Evolutionary conservation across 2,329 filamentous ascomycete genomes (phyloP), one percentile per base, ranked within the genome.

Genomic region (Colletotrichum cordylinicola): DNA sequence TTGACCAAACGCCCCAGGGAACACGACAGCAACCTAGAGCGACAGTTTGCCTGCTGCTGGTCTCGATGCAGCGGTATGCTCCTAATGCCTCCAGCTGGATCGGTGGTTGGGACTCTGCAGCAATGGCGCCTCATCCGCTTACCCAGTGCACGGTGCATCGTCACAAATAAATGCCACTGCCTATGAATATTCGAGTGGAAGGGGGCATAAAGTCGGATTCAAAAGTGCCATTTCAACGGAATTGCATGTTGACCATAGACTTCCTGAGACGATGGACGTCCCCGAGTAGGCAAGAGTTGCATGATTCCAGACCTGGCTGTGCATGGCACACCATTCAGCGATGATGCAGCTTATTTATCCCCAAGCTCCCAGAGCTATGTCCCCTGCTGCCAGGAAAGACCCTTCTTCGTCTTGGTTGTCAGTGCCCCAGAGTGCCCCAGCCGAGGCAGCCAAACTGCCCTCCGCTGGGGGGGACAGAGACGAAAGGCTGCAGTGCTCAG

Each of bases 321-420:
- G 61, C 37, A 48, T 56, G 35, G 29, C 31, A 56, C 66, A 58
- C 66, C 56, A 61, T 33, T 31, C 56, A 58, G 24, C 61, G 5
- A 70, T 48, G 18, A 48, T 33, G 31, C 24, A 21, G n/a, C 43
- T 24, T 43, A 18, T 62, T 24, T 52, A 13, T 52, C 43, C 62
- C 70, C 56, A 69, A 74, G 70, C 74, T 76, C 64, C 65, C 35
- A 29, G 16, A 76, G 74, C 70, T 76, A 60, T 76, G 70, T 60
- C 31, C 58, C 71, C n/a, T 48, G 35, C 21, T 55, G 24, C 70
- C 18, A 31, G 70, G 65, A 48, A 68, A 61, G 64, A 58, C 65
- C 74, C 70, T 69, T 58, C 56, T 29, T 71, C 33, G 18, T 48
- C 12, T 31, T 37, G n/a, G 65, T 48, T 18, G 39, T 66, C 60